Conservation (phyloP, 2,329 filamentous ascomycete species). For the Fusarium heterosporum region DNA sequence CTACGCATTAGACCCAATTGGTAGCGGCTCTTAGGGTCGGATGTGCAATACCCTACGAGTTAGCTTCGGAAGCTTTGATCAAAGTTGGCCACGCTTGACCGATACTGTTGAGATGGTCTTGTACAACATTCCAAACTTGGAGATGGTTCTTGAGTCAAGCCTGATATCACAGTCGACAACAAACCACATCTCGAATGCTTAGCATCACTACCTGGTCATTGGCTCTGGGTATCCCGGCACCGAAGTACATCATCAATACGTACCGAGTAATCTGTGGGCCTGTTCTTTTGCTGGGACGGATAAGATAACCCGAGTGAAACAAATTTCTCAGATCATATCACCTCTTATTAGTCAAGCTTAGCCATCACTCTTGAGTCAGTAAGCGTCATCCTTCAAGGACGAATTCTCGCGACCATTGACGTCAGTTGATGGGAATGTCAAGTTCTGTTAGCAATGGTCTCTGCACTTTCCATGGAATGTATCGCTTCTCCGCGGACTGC, state of each 20-base stretch:
- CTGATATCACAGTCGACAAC: not conserved
- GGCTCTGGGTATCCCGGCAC: not conserved
- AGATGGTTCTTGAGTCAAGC: not conserved
- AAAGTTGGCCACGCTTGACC: not conserved
- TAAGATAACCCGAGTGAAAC: not conserved
- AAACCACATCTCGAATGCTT: not conserved
- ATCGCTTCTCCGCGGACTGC: too few relatives aligned
- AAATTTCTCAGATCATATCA: not conserved
- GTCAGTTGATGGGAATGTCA: too few relatives aligned
- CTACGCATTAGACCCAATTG: not conserved
- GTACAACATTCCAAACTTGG: not conserved
- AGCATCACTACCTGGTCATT: not conserved
- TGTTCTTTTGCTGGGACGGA: not conserved
- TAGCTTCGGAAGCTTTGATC: slow-evolving; percentile 5
- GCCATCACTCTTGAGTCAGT: not conserved
- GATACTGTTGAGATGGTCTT: not conserved
- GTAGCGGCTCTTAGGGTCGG: slow-evolving; percentile 2
- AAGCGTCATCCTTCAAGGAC: too few relatives aligned
- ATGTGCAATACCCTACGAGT: not conserved
- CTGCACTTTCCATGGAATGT: too few relatives aligned
- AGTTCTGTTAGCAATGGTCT: too few relatives aligned
- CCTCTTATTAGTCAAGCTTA: not conserved
- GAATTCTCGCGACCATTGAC: too few relatives aligned
- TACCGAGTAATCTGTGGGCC: not conserved
- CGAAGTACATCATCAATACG: not conserved